phyloP scores from a whole-genome alignment of 805 yeast species.

The Candida sanyiensis region DNA sequence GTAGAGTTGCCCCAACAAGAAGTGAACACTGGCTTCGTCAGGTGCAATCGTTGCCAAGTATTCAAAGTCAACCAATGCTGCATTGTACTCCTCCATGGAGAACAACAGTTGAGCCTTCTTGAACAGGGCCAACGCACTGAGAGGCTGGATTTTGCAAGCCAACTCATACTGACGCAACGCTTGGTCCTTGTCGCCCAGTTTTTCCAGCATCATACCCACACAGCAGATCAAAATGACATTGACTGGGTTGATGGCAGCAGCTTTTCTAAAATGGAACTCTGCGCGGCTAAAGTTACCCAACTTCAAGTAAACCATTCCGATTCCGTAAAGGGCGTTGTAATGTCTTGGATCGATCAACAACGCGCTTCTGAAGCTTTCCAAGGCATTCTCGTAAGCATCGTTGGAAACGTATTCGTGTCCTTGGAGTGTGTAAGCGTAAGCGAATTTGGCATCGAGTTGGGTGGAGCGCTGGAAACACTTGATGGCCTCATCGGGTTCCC shows the following conservation, averaged over 20 bases:
- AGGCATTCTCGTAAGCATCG: slow-evolving; percentile 87
- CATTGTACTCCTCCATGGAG: slow-evolving; percentile 61
- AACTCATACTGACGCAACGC: slow-evolving; percentile 79
- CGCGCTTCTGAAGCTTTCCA: slow-evolving; percentile 76
- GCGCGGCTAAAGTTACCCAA: slow-evolving; percentile 82
- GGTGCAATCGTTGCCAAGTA: slow-evolving; percentile 74
- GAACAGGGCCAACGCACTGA: slow-evolving; percentile 79
- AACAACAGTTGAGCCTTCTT: slow-evolving; percentile 81
- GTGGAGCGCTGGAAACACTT: slow-evolving; percentile 79
- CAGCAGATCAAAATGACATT: slow-evolving; percentile 88
- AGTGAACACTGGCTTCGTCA: slow-evolving; percentile 92
- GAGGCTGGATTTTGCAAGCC: slow-evolving; percentile 81
- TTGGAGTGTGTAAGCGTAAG: slow-evolving; percentile 86
- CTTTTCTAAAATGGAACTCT: slow-evolving; percentile 80
- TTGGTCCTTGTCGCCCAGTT: slow-evolving; percentile 55
- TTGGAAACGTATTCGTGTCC: slow-evolving; percentile 88
- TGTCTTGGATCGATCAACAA: slow-evolving; percentile 72
- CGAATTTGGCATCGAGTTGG: slow-evolving; percentile 58
- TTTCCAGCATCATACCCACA: slow-evolving; percentile 89
- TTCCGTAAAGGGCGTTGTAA: slow-evolving; percentile 92
- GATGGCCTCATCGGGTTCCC: slow-evolving; percentile 87
- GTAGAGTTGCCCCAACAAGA: slow-evolving; percentile 80
- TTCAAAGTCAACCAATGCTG: slow-evolving; percentile 72
- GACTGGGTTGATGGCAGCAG: slow-evolving; percentile 82
- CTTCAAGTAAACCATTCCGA: slow-evolving; percentile 89